Evolutionary conservation across 805 yeast genomes (phyloP), one percentile per base, ranked within the genome.

Genomic region (Ogataea siamensis): DNA sequence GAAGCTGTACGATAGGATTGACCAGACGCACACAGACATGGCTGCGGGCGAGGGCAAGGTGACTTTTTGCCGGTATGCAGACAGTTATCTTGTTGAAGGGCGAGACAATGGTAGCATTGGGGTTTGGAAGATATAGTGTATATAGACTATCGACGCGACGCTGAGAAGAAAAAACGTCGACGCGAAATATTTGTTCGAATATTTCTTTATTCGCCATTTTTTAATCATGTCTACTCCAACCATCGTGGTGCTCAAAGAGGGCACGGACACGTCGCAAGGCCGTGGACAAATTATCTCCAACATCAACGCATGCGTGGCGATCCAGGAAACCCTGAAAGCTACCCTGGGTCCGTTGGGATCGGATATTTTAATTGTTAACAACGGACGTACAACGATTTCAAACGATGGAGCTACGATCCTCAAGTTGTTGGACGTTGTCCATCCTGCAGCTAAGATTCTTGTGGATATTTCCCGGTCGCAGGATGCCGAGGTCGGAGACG

Each of bases 401-500:
- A 93, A 93, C 63, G 99, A 93, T 60, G 99, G 99, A 50, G 99
- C 99, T 27, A 93, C 99, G 2, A 91, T 93, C 53, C 70, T 93
- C 60, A 87, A 83, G 59, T 71, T 93, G 40, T 67, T 93, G 50
- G 99, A 93, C 57, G 94, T 93, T 39, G 96, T 93, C 17, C 99
- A 93, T 57, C 99, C 99, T 7, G 99, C 99, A 8, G 99, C 99
- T 9, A 88, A 87, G 62, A 89, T 91, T 43, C 69, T 91, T 50
- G 99, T 91, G 37, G 95, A 91, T 60, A 85, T 91, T 41, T 85
- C 96, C 12, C 83, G 94, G 60, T 88, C 95, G 3, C 99, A 91
- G 67, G 99, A 91, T 61, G 95, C 94, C 43, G 98, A 91, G 63
- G 96, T 93, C 48, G 99, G 99, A 43, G 99, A 91, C 66, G 99